Percentiles rank a stretch among this genome's conserved stretches.
phyloP scores from a whole-genome alignment of 225 moss, liverwort and hornwort species.

The Marchantia polymorpha region DNA sequence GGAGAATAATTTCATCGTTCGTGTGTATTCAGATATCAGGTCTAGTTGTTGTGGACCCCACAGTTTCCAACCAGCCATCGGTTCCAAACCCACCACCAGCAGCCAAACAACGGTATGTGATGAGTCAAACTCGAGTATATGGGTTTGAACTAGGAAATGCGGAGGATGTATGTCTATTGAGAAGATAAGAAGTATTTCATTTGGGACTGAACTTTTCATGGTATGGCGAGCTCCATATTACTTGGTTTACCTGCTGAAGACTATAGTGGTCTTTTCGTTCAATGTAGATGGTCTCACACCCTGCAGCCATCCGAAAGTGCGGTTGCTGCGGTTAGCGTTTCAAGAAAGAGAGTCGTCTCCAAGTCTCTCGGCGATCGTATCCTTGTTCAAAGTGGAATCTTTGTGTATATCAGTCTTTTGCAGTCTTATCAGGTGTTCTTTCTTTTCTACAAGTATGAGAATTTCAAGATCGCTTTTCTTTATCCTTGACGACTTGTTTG shows the following conservation, averaged over 20 bases:
- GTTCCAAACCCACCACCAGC: conserved; percentile 33
- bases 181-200: too few species aligned
- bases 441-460: too few species aligned
- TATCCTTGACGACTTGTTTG: too few species aligned
- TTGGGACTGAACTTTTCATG: too few species aligned
- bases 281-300: conserved; percentile 50
- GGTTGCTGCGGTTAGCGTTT: conserved; percentile 73
- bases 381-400: conserved; percentile 27
- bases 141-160: background rate
- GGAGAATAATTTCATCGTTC: background rate
- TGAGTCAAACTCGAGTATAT: background rate
- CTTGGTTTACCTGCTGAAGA: too few species aligned
- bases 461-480: too few species aligned
- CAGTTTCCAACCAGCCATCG: conserved; percentile 34
- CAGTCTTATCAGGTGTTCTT: too few species aligned
- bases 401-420: too few species aligned
- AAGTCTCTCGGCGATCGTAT: conserved; percentile 66
- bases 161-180: background rate
- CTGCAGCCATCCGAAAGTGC: conserved; percentile 90
- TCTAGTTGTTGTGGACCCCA: conserved; percentile 31
- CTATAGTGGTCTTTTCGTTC: background rate
- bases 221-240: too few species aligned
- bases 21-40: conserved; percentile 35
- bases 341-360: conserved; percentile 59
- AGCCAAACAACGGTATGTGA: conserved; percentile 48